phyloP scores from a whole-genome alignment of 2,329 filamentous ascomycete species.

The Cylindrodendrum hubeiense region DNA sequence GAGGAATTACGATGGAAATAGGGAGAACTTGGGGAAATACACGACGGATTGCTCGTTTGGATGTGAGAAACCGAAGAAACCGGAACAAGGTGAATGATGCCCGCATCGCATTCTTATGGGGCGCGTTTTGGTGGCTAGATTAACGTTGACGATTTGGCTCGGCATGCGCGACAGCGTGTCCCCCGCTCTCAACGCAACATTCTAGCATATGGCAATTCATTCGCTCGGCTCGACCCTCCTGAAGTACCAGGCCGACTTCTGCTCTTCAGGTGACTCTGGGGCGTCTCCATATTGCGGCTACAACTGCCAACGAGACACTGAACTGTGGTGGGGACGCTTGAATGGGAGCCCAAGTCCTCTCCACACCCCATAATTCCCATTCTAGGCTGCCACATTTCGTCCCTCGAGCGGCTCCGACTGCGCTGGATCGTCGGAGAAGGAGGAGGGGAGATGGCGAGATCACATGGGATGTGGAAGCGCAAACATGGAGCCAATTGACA shows the following conservation, averaged over 20 bases:
- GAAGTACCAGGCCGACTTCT: conserved; percentile 3
- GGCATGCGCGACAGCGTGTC: neutral
- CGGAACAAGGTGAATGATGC: neutral
- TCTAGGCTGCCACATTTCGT: conserved; percentile 30
- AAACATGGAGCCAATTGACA: conserved; percentile 6
- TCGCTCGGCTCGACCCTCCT: conserved; percentile 33
- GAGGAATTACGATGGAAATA: neutral
- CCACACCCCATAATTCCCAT: conserved; percentile 2
- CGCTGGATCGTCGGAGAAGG: neutral
- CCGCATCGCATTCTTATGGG: neutral
- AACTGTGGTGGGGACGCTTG: conserved; percentile 5
- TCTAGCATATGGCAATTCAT: conserved; percentile 10
- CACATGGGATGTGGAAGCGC: conserved; percentile 1
- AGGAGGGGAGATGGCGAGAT: neutral
- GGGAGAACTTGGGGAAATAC: neutral
- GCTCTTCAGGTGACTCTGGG: conserved; percentile 18
- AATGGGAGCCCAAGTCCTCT: conserved; percentile 3
- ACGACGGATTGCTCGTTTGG: neutral
- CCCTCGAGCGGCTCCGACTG: neutral
- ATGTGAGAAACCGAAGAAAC: neutral
- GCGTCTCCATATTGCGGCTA: conserved; percentile 35
- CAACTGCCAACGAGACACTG: conserved; percentile 20
- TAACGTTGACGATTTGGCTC: neutral
- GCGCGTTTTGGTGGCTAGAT: neutral
- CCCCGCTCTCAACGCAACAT: conserved; percentile 24